Percentiles rank a stretch among this genome's conserved stretches.
phyloP scores from a whole-genome alignment of 441 rosid genomes.

The Mallotus repandus region DNA sequence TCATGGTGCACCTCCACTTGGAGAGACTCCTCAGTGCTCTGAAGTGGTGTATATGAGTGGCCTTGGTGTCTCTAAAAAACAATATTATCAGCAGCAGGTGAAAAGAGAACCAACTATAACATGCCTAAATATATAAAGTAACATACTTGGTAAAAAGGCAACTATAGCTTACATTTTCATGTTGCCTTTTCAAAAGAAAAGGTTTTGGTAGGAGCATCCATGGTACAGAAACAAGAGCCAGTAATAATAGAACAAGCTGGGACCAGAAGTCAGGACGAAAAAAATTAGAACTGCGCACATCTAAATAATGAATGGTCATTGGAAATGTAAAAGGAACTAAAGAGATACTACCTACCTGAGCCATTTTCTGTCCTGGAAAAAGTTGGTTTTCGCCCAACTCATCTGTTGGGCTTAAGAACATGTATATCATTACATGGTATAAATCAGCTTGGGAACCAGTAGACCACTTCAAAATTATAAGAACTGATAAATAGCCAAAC shows the following conservation, averaged over 20 bases:
- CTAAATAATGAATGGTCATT: not conserved
- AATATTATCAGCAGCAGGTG: conserved; percentile 17
- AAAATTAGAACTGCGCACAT: not conserved
- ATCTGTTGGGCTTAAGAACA: conserved; percentile 93
- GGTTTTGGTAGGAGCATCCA: conserved; percentile 99
- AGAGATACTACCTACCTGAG: conserved; percentile 50
- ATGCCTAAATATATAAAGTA: not conserved
- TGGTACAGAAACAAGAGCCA: conserved; percentile 86
- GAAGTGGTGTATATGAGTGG: conserved; percentile 50
- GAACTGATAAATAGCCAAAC: conserved; percentile 85
- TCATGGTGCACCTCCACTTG: conserved; percentile 52
- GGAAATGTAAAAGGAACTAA: not conserved
- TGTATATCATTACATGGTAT: conserved; percentile 91
- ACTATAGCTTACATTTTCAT: conserved; percentile 51
- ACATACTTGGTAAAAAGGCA: conserved; percentile 6
- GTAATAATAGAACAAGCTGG: conserved; percentile 69
- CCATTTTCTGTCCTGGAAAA: conserved; percentile 61
- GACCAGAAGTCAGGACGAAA: conserved; percentile 5
- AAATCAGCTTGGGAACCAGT: conserved; percentile 94
- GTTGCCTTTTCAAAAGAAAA: conserved; percentile 79
- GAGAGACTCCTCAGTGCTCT: conserved; percentile 62
- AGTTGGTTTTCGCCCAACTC: conserved; percentile 89
- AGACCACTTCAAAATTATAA: conserved; percentile 84
- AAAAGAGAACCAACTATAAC: conserved; percentile 9
- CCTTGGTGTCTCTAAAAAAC: conserved; percentile 78